These are phyloP conservation scores for Amphibolis antarctica DNA, from an alignment of 106 monocot genomes.

Conservation along the genomic window DNA sequence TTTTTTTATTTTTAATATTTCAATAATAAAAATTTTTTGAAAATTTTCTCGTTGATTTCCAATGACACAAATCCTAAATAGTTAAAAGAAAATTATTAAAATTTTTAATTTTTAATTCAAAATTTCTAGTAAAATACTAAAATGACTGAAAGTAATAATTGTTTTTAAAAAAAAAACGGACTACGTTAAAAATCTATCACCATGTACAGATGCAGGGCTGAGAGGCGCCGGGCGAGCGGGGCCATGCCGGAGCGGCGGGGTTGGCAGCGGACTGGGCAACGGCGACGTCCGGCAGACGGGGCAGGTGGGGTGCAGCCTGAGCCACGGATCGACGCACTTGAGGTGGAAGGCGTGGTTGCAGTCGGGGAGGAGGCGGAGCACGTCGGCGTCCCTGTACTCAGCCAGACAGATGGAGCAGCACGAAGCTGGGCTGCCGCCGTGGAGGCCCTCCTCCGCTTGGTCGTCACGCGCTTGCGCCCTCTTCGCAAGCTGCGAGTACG, in stretches of 20 bases:
- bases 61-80: too few relatives aligned
- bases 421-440: slow-evolving; percentile 1
- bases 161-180: too few relatives aligned
- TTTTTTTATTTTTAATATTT: too few relatives aligned
- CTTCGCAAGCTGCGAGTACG: slow-evolving; percentile 17
- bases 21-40: too few relatives aligned
- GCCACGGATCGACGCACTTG: slow-evolving; percentile 51
- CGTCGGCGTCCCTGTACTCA: slow-evolving; percentile 43
- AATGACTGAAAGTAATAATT: too few relatives aligned
- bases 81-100: too few relatives aligned
- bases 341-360: slow-evolving; percentile 56
- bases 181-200: too few relatives aligned
- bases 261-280: slow-evolving; percentile 43
- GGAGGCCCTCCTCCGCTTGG: background rate
- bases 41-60: too few relatives aligned
- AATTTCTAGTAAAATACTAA: too few relatives aligned
- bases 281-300: slow-evolving; percentile 63
- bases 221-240: slow-evolving; percentile 20
- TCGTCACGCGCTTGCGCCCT: background rate
- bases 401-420: slow-evolving; percentile 54
- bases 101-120: too few relatives aligned
- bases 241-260: slow-evolving; percentile 41
- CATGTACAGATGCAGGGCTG: background rate
- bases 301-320: slow-evolving; percentile 43
- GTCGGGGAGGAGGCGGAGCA: slow-evolving; percentile 43